phyloP scores from a whole-genome alignment of 108 stramenopile genomes.

The Skeletonema tropicum region DNA sequence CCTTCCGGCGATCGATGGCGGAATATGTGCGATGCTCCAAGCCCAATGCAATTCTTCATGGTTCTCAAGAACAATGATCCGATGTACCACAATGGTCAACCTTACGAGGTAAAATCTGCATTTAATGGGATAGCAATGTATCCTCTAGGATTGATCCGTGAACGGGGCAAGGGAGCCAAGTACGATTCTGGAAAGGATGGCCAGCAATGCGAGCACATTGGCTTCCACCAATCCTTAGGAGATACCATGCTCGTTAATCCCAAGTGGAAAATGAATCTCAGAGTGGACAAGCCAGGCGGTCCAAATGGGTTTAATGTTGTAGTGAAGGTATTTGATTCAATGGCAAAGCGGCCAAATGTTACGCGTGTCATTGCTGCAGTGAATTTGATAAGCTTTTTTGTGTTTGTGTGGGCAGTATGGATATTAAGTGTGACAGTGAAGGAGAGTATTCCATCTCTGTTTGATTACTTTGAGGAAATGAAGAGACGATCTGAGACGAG shows the following conservation, averaged over 20 bases:
- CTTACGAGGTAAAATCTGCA: conserved; percentile 14
- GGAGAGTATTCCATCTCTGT: background rate
- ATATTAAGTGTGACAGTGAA: background rate
- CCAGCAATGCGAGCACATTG: conserved; percentile 36
- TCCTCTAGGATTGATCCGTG: conserved; percentile 10
- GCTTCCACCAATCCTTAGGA: conserved; percentile 15
- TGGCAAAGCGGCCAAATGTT: background rate
- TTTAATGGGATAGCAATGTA: conserved; percentile 35
- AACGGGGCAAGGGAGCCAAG: background rate
- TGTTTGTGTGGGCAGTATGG: background rate
- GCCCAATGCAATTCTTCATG: conserved; percentile 26
- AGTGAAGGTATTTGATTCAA: background rate
- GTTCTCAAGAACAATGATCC: conserved; percentile 4
- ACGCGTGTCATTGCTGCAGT: background rate
- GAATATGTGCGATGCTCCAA: conserved; percentile 29
- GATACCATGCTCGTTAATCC: conserved; percentile 26
- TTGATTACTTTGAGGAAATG: background rate
- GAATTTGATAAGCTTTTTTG: background rate
- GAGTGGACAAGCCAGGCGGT: conserved; percentile 19
- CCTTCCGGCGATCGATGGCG: conserved; percentile 31
- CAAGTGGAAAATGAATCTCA: conserved; percentile 29
- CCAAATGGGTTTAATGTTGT: conserved; percentile 5
- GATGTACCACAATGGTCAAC: background rate
- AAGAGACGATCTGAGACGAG: background rate
- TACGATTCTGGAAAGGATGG: conserved; percentile 25